Base-by-base conservation (phyloP, 805 yeast genomes). In the Yarrowia sp. region DNA sequence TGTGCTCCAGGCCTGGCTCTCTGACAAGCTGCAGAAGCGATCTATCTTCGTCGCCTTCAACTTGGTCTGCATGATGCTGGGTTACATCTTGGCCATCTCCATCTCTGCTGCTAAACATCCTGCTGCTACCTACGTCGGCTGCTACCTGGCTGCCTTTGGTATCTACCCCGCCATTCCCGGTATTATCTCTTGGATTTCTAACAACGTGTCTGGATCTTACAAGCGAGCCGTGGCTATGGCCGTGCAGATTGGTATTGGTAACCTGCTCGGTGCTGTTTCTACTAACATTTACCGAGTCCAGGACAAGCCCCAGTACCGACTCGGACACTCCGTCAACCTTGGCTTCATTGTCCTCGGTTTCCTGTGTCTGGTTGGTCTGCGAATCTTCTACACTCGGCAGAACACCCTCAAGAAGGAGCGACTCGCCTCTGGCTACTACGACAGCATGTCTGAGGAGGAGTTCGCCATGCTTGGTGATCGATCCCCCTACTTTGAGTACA, bases 211-310 rank as follows among this genome's bases (percentile, higher is more conserved):
- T n/a, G 86, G 87, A 14, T 86, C 84, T 69, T 72, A 80, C 33
- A 77, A 87, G 71, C 83, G 85, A 67, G 78, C 81, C 26, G 80
- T 80, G 17, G 84, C 83, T 19, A 78, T 84, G 43, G 84, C 83
- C 5, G 77, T 81, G 75, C 83, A 83, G 67, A 80, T 85, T 70
- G 88, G 88, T 1, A 82, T 85, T 70, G 89, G 88, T 67, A 85
- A 85, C 73, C 82, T 84, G 68, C 88, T 87, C 52, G 88, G 88
- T 67, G 84, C 85, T 68, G 79, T 84, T 65, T 75, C 87, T 30
- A 71, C 86, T 2, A 84, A 78, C 68, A 75, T 84, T 24, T 85
- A 83, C 74, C 78, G 85, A 65, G 70, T 81, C 33, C 69, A 73
- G 41, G 87, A 85, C 67, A 77, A 86, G 24, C 89, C 89, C 30